Percentiles rank a stretch among this genome's conserved stretches.
Evolutionary conservation across 352 stramenopile genomes (phyloP).

Genomic region (Halophytophthora batemanensis): DNA sequence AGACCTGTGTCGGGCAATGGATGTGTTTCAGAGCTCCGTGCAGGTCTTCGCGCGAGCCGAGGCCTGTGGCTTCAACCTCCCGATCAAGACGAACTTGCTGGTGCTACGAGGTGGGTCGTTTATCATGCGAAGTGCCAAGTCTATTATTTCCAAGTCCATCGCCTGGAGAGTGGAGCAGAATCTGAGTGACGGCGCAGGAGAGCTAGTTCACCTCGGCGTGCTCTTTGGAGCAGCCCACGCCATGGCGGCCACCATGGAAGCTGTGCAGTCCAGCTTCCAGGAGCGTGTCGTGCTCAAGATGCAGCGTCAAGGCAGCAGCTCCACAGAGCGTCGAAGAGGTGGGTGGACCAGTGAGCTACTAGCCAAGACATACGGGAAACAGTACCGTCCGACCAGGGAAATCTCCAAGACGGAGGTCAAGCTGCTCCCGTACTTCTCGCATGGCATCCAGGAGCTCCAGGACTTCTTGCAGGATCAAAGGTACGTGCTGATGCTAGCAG

Average conservation of each 20-base stretch:
- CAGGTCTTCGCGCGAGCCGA: conserved; percentile 52
- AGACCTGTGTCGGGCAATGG: conserved; percentile 36
- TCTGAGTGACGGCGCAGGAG: conserved; percentile 24
- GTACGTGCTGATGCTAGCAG: conserved; percentile 12
- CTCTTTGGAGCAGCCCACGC: conserved; percentile 35
- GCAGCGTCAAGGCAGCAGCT: conserved; percentile 35
- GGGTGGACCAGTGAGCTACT: conserved; percentile 58
- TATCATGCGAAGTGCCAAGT: conserved; percentile 29
- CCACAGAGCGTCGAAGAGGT: conserved; percentile 16
- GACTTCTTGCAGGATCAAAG: conserved; percentile 52
- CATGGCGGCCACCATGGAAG: conserved; percentile 38
- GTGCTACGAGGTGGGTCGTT: conserved; percentile 39
- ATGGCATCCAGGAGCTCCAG: conserved; percentile 59
- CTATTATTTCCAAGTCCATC: conserved; percentile 39
- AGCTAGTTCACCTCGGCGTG: conserved; percentile 39
- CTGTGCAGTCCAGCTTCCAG: conserved; percentile 45
- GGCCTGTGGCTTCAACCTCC: conserved; percentile 45
- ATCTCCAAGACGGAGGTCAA: conserved; percentile 61
- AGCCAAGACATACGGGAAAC: conserved; percentile 50
- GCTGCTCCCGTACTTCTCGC: conserved; percentile 59
- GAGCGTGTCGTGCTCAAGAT: conserved; percentile 69
- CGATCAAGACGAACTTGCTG: conserved; percentile 48
- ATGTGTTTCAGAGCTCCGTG: conserved; percentile 39
- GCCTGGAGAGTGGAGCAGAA: conserved; percentile 43
- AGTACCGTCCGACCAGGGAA: conserved; percentile 50